A percentile compares a stretch with the other conserved stretches of the same genome.
Evolutionary conservation across 371 early-diverging fungal genomes (phyloP).

Genomic region (Saksenaea oblongispora): DNA sequence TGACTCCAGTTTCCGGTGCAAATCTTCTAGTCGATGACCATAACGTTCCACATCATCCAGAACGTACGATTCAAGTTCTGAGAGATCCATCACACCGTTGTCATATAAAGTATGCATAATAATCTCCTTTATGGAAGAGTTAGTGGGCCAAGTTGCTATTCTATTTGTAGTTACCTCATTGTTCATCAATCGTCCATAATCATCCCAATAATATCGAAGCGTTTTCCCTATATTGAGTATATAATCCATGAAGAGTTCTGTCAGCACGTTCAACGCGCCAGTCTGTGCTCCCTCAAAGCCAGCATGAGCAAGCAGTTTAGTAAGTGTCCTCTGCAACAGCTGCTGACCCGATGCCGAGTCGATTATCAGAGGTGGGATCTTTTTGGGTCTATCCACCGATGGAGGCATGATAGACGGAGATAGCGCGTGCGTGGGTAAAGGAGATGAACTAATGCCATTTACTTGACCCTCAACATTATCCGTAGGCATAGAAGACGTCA

Average conservation of each 20-base stretch:
- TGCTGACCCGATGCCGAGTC: constrained; percentile 59
- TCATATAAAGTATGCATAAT: constrained; percentile 81
- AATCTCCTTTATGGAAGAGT: constrained; percentile 62
- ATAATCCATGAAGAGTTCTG: constrained; percentile 78
- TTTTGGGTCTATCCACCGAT: background rate
- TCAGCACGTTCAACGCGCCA: constrained; percentile 71
- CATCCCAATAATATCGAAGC: constrained; percentile 77
- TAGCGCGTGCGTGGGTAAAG: background rate
- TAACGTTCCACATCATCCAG: constrained; percentile 76
- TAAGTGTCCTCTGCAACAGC: constrained; percentile 62
- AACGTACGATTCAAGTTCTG: constrained; percentile 74
- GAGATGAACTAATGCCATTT: background rate
- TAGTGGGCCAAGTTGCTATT: background rate
- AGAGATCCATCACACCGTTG: constrained; percentile 71
- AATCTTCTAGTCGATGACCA: constrained; percentile 69
- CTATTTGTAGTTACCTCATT: constrained; percentile 58
- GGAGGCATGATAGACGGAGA: background rate
- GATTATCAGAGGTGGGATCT: constrained; percentile 60
- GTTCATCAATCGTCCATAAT: constrained; percentile 71
- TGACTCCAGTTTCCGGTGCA: constrained; percentile 70
- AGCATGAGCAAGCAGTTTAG: constrained; percentile 77
- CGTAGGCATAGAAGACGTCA: constrained; percentile 27
- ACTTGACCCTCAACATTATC: constrained; percentile 4
- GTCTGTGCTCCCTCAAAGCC: constrained; percentile 84
- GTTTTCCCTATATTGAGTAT: constrained; percentile 83